Evolutionary conservation across 2,329 filamentous ascomycete species (phyloP).

Genomic region (Alternaria gaisen): DNA sequence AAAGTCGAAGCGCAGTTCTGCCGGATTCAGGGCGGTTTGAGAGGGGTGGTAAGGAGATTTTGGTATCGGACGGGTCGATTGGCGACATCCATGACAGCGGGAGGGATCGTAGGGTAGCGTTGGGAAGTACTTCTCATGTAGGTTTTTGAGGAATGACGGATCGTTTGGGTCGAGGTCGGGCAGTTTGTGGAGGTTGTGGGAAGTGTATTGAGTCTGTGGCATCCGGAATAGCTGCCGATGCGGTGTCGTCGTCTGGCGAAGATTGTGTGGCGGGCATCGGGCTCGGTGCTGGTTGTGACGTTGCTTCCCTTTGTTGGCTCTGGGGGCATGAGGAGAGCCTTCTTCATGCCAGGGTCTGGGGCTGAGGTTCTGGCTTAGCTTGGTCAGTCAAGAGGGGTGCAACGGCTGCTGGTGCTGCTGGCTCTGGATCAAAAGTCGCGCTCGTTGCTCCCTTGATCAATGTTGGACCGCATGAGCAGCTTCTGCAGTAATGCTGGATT

Average conservation of each 20-base stretch:
- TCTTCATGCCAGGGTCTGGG: constrained; percentile 37
- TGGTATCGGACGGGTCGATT: constrained; percentile 66
- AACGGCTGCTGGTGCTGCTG: constrained; percentile 6
- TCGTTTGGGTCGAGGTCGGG: constrained; percentile 85
- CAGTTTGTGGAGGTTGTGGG: constrained; percentile 61
- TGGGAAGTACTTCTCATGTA: constrained; percentile 95
- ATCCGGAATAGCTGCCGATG: constrained; percentile 57
- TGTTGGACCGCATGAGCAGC: constrained; percentile 77
- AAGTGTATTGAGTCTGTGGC: constrained; percentile 69
- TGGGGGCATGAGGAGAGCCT: no score
- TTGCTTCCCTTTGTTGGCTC: constrained; percentile 18
- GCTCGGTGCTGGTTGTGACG: constrained; percentile 4
- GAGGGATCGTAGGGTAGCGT: constrained; percentile 83
- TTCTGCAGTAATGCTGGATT: constrained; percentile 78
- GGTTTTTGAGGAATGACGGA: constrained; percentile 80
- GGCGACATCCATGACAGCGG: constrained; percentile 89
- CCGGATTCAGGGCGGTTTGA: constrained; percentile 74
- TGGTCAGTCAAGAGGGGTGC: constrained; percentile 20
- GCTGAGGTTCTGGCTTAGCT: constrained; percentile 19
- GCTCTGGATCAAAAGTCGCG: constrained; percentile 41
- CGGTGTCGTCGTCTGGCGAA: constrained; percentile 3
- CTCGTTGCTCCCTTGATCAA: constrained; percentile 69
- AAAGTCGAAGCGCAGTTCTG: constrained; percentile 89
- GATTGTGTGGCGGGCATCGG: constrained; percentile 1
- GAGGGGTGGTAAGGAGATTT: constrained; percentile 84